Conservation (phyloP, 345 rosid species). For the Lumnitzera racemosa region DNA sequence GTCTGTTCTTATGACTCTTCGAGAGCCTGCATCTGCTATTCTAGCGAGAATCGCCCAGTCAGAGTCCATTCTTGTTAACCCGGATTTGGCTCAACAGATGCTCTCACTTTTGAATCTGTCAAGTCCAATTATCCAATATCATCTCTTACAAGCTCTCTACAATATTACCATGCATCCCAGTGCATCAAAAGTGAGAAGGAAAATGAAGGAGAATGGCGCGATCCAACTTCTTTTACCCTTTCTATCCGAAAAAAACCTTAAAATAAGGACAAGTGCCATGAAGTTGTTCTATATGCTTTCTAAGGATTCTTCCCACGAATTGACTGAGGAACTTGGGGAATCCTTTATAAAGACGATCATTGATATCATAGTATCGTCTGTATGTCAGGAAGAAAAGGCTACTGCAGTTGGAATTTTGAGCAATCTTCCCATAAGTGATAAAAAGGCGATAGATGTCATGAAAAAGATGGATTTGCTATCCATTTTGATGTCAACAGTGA, state of each 20-base stretch:
- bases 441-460: constrained; percentile 41
- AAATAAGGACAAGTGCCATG: constrained; percentile 41
- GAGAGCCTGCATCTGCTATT: constrained; percentile 73
- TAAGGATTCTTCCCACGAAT: constrained; percentile 32
- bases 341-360: constrained; percentile 26
- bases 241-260: constrained; percentile 30
- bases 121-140: constrained; percentile 42
- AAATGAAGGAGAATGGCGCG: constrained; percentile 60
- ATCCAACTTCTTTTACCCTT: constrained; percentile 63
- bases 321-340: constrained; percentile 53
- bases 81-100: constrained; percentile 68
- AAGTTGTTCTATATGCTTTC: constrained; percentile 49
- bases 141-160: constrained; percentile 56
- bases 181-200: constrained; percentile 46
- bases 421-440: constrained; percentile 38
- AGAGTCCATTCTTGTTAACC: constrained; percentile 44
- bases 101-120: constrained; percentile 60
- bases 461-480: constrained; percentile 36
- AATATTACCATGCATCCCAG: constrained; percentile 44
- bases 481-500: constrained; percentile 27
- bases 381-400: constrained; percentile 33
- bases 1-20: constrained; percentile 69
- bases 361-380: constrained; percentile 26
- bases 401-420: constrained; percentile 54
- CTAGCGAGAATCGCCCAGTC: constrained; percentile 59